Percentiles rank a stretch among this genome's conserved stretches.
Evolutionary conservation across 2,329 filamentous ascomycete genomes (phyloP).

Genomic region (Paramyrothecium roridum): DNA sequence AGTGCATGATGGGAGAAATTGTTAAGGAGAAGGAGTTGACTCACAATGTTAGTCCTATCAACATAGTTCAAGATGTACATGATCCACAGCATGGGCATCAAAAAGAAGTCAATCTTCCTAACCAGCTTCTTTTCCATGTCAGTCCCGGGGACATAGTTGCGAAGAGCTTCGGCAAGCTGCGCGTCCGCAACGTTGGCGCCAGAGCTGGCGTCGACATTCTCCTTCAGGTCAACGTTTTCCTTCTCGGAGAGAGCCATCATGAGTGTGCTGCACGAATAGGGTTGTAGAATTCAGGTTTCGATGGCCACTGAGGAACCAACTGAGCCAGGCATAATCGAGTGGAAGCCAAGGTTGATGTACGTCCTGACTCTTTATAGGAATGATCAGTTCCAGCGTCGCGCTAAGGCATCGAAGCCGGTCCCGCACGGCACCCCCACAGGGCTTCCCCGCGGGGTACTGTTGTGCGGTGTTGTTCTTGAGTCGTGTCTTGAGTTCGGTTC

Average conservation of each 20-base stretch:
- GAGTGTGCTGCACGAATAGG: neutral
- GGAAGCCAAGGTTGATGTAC: no score
- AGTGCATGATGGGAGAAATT: neutral
- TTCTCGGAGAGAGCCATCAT: neutral
- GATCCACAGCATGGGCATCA: conserved; percentile 50
- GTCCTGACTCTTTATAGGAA: no score
- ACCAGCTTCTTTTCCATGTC: conserved; percentile 15
- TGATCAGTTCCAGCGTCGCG: no score
- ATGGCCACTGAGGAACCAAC: no score
- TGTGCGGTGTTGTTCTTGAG: no score
- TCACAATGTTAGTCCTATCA: conserved; percentile 24
- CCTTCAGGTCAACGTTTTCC: neutral
- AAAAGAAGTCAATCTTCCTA: conserved; percentile 33
- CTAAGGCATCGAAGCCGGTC: no score
- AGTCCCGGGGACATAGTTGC: conserved; percentile 20
- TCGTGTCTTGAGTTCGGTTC: no score
- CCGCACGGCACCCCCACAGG: no score
- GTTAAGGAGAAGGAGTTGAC: neutral
- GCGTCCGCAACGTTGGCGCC: conserved; percentile 5
- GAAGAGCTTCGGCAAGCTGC: conserved; percentile 19
- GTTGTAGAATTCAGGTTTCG: no score
- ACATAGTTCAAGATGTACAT: conserved; percentile 33
- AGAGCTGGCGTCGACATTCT: neutral
- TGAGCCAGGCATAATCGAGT: no score
- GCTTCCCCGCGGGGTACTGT: no score